phyloP scores from a whole-genome alignment of 2,329 filamentous ascomycete genomes.

The Aspergillus sp. region DNA sequence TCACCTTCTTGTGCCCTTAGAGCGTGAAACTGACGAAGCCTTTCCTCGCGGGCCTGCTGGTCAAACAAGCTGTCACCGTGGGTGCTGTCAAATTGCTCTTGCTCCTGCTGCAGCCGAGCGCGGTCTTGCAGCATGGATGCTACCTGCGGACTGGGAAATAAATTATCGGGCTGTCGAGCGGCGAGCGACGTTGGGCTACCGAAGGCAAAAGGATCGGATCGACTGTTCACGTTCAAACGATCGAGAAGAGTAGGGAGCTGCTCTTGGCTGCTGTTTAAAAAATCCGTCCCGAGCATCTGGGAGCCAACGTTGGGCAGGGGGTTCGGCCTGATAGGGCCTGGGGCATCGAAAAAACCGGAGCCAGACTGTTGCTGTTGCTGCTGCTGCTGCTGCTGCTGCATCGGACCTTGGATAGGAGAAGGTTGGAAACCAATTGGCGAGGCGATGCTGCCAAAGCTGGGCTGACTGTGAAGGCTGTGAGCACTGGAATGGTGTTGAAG shows the following conservation, averaged over 20 bases:
- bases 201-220: constrained; percentile 51
- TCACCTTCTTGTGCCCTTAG: constrained; percentile 71
- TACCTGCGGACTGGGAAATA: constrained; percentile 57
- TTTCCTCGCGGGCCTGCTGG: constrained; percentile 59
- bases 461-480: constrained; percentile 94
- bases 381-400: constrained; percentile 52
- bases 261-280: constrained; percentile 66
- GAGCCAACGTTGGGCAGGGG: constrained; percentile 36
- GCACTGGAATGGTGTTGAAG: constrained; percentile 93
- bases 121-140: constrained; percentile 62
- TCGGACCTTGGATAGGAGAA: constrained; percentile 58
- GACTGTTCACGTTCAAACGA: constrained; percentile 59
- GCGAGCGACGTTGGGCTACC: constrained; percentile 47
- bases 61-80: constrained; percentile 49
- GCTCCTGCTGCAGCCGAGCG: constrained; percentile 60
- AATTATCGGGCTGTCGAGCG: constrained; percentile 46
- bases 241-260: constrained; percentile 66
- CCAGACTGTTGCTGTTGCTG: constrained; percentile 55
- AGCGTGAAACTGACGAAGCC: constrained; percentile 80
- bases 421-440: constrained; percentile 74
- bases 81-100: constrained; percentile 53
- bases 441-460: constrained; percentile 91
- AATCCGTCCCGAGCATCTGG: constrained; percentile 46
- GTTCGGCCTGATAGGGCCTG: constrained; percentile 44
- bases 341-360: constrained; percentile 69